phyloP scores from a whole-genome alignment of 495 filamentous ascomycete genomes.

The Talaromyces trachyspermus region DNA sequence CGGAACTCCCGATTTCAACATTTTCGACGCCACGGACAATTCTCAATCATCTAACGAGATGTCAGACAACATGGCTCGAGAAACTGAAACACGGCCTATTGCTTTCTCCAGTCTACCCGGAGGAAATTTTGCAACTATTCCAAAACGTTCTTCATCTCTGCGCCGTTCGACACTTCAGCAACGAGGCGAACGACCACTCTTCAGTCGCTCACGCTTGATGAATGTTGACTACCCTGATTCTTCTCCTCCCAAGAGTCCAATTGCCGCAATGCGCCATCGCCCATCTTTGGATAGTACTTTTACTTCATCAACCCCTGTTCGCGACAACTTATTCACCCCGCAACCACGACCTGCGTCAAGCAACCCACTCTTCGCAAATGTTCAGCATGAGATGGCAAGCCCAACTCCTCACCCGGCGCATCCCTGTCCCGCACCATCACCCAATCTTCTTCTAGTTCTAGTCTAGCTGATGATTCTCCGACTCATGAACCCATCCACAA shows the following conservation, averaged over 20 bases:
- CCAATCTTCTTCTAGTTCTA: constrained; percentile 75
- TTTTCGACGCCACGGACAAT: constrained; percentile 50
- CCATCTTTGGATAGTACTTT: constrained; percentile 70
- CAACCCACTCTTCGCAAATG: constrained; percentile 25
- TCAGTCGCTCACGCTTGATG: constrained; percentile 34
- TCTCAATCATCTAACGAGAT: constrained; percentile 3
- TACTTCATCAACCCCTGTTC: constrained; percentile 46
- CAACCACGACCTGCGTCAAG: constrained; percentile 19
- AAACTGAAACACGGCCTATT: constrained; percentile 18
- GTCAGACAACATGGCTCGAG: constrained; percentile 11
- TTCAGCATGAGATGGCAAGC: constrained; percentile 14
- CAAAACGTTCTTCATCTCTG: constrained; percentile 57
- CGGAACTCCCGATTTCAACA: constrained; percentile 55
- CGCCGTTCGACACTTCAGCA: constrained; percentile 85
- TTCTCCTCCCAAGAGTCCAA: constrained; percentile 14
- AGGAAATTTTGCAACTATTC: constrained; percentile 37
- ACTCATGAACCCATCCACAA: constrained; percentile 56
- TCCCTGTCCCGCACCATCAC: constrained; percentile 80
- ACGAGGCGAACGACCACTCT: constrained; percentile 58
- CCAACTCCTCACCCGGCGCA: constrained; percentile 48
- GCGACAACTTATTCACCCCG: constrained; percentile 57
- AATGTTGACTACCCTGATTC: constrained; percentile 21
- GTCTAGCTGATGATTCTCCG: constrained; percentile 66
- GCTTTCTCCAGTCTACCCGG: constrained; percentile 22
- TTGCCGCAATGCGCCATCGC: constrained; percentile 49